phyloP scores from a whole-genome alignment of 2,329 filamentous ascomycete species.

The Fusarium anguioides region DNA sequence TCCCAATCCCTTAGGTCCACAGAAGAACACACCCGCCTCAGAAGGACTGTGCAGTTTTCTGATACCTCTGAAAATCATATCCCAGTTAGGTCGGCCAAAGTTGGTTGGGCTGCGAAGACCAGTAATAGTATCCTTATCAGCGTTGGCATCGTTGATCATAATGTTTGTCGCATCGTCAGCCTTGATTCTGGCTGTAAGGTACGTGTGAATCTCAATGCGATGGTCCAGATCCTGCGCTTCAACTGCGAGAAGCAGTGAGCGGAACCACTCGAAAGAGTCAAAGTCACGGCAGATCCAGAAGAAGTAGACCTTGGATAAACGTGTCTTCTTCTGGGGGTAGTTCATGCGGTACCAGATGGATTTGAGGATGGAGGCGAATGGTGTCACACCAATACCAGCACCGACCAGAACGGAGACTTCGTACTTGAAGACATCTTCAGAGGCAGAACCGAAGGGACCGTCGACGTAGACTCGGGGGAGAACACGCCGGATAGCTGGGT shows the following conservation, averaged over 20 bases:
- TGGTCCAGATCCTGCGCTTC: constrained; percentile 87
- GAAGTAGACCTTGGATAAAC: constrained; percentile 88
- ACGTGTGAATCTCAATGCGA: constrained; percentile 89
- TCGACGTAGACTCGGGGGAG: constrained; percentile 85
- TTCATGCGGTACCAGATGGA: constrained; percentile 95
- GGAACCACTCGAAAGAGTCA: constrained; percentile 90
- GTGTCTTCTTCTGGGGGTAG: constrained; percentile 82
- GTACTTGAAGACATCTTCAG: constrained; percentile 91
- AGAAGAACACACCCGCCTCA: constrained; percentile 86
- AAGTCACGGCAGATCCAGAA: constrained; percentile 94
- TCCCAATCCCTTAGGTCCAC: constrained; percentile 82
- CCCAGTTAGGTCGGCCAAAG: constrained; percentile 89
- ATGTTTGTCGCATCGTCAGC: constrained; percentile 88
- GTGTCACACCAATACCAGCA: constrained; percentile 87
- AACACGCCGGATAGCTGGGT: constrained; percentile 77
- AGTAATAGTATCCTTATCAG: constrained; percentile 86
- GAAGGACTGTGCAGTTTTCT: constrained; percentile 79
- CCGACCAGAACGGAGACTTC: constrained; percentile 83
- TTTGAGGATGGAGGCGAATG: constrained; percentile 87
- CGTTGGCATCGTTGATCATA: constrained; percentile 91
- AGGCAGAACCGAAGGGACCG: constrained; percentile 86
- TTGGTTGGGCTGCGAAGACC: constrained; percentile 85
- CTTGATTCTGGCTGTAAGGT: constrained; percentile 88
- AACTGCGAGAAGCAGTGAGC: constrained; percentile 83
- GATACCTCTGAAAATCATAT: constrained; percentile 88